Base-by-base conservation (phyloP, 805 yeast genomes). In the Debaryomyces prosopidis region DNA sequence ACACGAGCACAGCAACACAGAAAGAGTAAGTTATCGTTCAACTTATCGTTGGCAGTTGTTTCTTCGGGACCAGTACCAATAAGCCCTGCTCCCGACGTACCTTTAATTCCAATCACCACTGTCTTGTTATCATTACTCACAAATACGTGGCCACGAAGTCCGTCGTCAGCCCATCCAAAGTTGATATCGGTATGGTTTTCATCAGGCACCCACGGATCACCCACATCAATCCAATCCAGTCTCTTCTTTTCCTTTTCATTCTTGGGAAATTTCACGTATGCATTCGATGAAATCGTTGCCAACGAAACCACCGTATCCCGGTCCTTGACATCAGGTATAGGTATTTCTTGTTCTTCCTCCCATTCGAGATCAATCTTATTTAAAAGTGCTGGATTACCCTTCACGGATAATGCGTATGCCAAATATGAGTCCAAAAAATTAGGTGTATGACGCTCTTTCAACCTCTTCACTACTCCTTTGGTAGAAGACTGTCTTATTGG, bases 1-100 rank as follows among this genome's bases (percentile, higher is more conserved):
- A 92, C 85, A 32, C 97, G 76, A 0, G 96, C 98, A 68, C 99
- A 94, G 63, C 99, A 94, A 64, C 99, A 94, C 9, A 95, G 87
- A 62, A 94, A 94, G 30, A 94, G 67, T 46, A 92, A 60, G 58
- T 94, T 94, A 62, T 94, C 98, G 62, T 92, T 94, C 23, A 76
- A 65, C 63, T 88, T 89, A 62, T 94, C 99, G 47, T 81, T 83
- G 0, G 76, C 80, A 0, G 87, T 84, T 0, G 98, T 92, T 41
- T 86, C 96, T 1, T 71, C 74, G 18, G 61, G 54, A 8, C 76
- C 76, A 56, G 80, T 63, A 3, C 75, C 75, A 1, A 79, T 76
- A 4, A 76, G 61, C 4, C 80, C 79, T 0, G 90, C 87, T 0
- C 97, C 96, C 40, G 91, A 81, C 1, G 99, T 92, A 1, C 99